A percentile compares a stretch with the other conserved stretches of the same genome.
These are phyloP conservation scores for Metschnikowia noctiluminum DNA, from an alignment of 805 yeast genomes.

Conservation along the genomic window DNA sequence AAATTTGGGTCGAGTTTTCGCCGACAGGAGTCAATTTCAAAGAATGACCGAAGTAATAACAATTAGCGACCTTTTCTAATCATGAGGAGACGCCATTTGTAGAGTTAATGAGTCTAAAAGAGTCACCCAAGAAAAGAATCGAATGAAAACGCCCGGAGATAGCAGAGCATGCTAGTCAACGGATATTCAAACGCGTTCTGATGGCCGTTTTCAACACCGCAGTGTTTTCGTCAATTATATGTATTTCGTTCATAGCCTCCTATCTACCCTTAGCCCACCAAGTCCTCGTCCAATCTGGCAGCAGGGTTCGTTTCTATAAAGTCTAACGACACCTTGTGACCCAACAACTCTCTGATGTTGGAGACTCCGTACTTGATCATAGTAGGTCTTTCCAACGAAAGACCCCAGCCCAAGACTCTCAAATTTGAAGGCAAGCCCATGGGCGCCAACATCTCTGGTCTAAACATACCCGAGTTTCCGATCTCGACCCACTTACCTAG, in stretches of 20 bases:
- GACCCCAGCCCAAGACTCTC: slow-evolving; percentile 96
- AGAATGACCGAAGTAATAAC: too few relatives aligned
- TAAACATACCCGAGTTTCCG: slow-evolving; percentile 99
- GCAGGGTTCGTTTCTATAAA: slow-evolving; percentile 96
- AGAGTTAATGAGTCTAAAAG: too few relatives aligned
- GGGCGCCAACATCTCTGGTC: slow-evolving; percentile 98
- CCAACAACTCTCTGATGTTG: slow-evolving; percentile 93
- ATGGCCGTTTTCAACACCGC: too few relatives aligned
- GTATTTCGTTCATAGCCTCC: background rate
- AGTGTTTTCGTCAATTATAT: too few relatives aligned
- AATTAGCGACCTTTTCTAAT: background rate
- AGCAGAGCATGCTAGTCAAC: too few relatives aligned
- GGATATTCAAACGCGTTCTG: too few relatives aligned
- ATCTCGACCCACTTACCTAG: slow-evolving; percentile 97
- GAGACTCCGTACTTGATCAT: slow-evolving; percentile 97
- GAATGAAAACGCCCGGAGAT: too few relatives aligned
- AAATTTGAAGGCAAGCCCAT: slow-evolving; percentile 96
- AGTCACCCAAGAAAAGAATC: too few relatives aligned
- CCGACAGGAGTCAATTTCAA: too few relatives aligned
- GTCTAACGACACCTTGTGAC: slow-evolving; percentile 93
- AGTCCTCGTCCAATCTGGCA: slow-evolving; percentile 78
- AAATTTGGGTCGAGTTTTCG: too few relatives aligned
- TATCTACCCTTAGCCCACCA: slow-evolving; percentile 21
- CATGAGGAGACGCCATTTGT: background rate
- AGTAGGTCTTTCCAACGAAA: slow-evolving; percentile 96